Conservation (phyloP, 148 eudicot species). For the Bassia scoparia region DNA sequence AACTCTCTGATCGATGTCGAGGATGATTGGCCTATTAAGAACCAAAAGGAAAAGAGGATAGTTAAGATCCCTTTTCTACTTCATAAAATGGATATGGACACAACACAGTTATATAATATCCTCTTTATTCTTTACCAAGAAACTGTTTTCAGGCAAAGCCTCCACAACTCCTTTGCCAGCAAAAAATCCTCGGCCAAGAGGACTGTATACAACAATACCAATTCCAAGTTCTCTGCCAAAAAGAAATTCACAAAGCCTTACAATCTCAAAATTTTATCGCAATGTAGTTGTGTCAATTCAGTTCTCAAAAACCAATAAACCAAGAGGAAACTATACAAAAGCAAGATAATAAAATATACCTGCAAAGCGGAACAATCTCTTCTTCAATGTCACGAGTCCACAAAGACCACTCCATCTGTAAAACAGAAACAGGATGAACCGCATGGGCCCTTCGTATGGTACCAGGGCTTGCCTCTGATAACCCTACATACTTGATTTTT, state of each 20-base stretch:
- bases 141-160: conserved; percentile 31
- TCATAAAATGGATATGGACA: neutral
- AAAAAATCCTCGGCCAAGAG: conserved; percentile 35
- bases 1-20: conserved; percentile 12
- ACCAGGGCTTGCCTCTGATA: conserved; percentile 62
- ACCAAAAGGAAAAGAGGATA: neutral
- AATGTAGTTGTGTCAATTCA: neutral
- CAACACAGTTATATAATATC: neutral
- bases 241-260: neutral
- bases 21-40: conserved; percentile 25
- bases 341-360: conserved; percentile 27
- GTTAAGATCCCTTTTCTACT: neutral
- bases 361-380: conserved; percentile 60
- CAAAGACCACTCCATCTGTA: conserved; percentile 67
- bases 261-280: neutral
- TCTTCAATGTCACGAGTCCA: conserved; percentile 65
- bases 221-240: conserved; percentile 32
- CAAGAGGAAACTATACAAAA: neutral
- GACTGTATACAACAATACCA: conserved; percentile 30
- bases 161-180: conserved; percentile 35
- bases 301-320: neutral
- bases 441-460: conserved; percentile 70
- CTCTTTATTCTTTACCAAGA: conserved; percentile 23
- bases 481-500: conserved; percentile 60
- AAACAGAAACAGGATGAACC: conserved; percentile 56